Evolutionary conservation across 1,284 basidiomycete genomes (phyloP), one percentile per base, ranked within the genome.

Genomic region (Anthracocystis setariae): DNA sequence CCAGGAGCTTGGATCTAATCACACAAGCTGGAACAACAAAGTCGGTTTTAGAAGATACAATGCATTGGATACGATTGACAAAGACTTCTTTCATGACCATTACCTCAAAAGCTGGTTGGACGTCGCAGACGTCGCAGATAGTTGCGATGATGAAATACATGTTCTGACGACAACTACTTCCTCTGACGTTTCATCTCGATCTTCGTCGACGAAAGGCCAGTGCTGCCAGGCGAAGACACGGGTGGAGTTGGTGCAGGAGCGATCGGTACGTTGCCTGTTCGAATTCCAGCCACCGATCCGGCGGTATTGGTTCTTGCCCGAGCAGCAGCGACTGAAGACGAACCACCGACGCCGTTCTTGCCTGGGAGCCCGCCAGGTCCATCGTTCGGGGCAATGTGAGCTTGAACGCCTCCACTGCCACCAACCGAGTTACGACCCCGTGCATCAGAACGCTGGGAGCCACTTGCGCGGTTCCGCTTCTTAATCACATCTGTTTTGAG

Each of bases 401-500:
- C 68, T 23, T 44, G 55, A 7, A 33, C 59, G 13, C 55, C 48
- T 21, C 56, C 44, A 13, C 48, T 42, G 8, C 57, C 38, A 18
- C 56, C 42, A 13, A 59, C 38, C 43, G 63, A 46, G 13, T 17
- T 42, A 2, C 70, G 51, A 12, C 52, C 58, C 20, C 70, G 49
- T 5, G 56, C 64, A 42, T 62, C 64, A 9, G 46, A 46, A 4
- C 63, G 46, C 39, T 68, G 73, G 10, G 61, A 62, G 13, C 68
- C 72, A 44, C 67, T 69, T 21, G 69, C 66, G 33, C 81, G 72
- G 60, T 83, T 83, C 9, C 94, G 88, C 86, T 96, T 97, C 89
- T 97, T 97, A 84, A 97, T 97, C 43, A 96, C 91, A 83, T 97
- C 94, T 23, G 94, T 96, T 87, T 96, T 97, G 67, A 97, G 87